Evolutionary conservation across 2,329 filamentous ascomycete genomes (phyloP).

Genomic region (Pseudocercospora crystallina): DNA sequence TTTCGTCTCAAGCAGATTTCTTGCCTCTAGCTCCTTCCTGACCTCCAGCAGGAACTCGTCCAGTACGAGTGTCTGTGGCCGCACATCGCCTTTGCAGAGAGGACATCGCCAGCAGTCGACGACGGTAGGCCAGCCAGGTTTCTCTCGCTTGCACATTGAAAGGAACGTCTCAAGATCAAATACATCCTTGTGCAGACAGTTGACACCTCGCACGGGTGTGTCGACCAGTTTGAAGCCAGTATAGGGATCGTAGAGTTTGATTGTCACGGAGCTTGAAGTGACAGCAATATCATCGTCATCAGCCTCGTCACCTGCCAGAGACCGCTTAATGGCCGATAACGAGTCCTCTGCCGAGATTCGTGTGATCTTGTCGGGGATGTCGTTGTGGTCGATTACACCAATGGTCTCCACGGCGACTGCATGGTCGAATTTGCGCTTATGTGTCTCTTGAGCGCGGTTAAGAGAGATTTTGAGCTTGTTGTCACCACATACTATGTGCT

Average conservation of each 20-base stretch:
- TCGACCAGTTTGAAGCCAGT: slow-evolving; percentile 56
- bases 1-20: slow-evolving; percentile 44
- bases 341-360: slow-evolving; percentile 50
- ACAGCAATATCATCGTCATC: slow-evolving; percentile 56
- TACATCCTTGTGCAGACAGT: slow-evolving; percentile 78
- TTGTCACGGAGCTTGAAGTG: slow-evolving; percentile 41
- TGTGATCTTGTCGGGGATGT: slow-evolving; percentile 39
- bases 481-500: slow-evolving; percentile 54
- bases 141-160: slow-evolving; percentile 55
- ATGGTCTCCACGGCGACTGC: slow-evolving; percentile 71
- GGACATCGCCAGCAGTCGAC: slow-evolving; percentile 84
- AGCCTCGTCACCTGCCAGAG: slow-evolving; percentile 36
- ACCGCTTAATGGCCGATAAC: slow-evolving; percentile 57
- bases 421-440: slow-evolving; percentile 45
- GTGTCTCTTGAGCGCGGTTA: slow-evolving; percentile 42
- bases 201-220: slow-evolving; percentile 67
- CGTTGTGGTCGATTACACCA: slow-evolving; percentile 49
- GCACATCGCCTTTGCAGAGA: slow-evolving; percentile 73
- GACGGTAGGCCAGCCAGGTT: slow-evolving; percentile 37
- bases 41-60: slow-evolving; percentile 73
- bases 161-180: slow-evolving; percentile 88
- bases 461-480: slow-evolving; percentile 62
- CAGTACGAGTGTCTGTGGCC: slow-evolving; percentile 68
- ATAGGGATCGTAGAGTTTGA: slow-evolving; percentile 50
- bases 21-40: slow-evolving; percentile 47